Evolutionary conservation across 257 asterid species (phyloP).

Genomic region (Gentiana straminea): DNA sequence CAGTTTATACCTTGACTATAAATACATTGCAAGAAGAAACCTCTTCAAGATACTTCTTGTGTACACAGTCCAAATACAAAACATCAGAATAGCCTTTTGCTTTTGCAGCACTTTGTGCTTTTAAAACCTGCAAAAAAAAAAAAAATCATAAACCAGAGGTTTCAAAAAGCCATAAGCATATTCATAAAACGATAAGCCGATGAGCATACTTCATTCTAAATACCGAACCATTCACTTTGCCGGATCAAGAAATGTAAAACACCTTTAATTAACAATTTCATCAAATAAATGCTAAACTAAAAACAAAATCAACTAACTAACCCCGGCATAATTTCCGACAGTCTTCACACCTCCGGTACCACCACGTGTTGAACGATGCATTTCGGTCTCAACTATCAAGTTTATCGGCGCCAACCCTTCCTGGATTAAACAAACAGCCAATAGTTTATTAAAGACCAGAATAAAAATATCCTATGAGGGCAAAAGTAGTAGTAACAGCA

Average conservation of each 20-base stretch:
- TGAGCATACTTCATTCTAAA: background rate
- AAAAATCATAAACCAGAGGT: slow-evolving; percentile 4
- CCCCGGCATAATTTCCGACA: slow-evolving; percentile 94
- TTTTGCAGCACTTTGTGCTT: slow-evolving; percentile 91
- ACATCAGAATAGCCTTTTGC: slow-evolving; percentile 93
- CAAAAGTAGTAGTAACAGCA: background rate
- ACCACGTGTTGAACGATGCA: slow-evolving; percentile 98
- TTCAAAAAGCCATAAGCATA: background rate
- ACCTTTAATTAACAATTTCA: background rate
- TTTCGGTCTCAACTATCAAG: slow-evolving; percentile 80
- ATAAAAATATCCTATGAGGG: background rate
- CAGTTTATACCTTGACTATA: slow-evolving; percentile 62
- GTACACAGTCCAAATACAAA: slow-evolving; percentile 67
- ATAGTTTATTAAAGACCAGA: background rate
- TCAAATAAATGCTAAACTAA: background rate
- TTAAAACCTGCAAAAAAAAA: slow-evolving; percentile 45
- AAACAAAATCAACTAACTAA: slow-evolving; percentile 22
- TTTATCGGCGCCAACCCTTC: slow-evolving; percentile 97
- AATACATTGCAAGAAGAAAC: slow-evolving; percentile 95
- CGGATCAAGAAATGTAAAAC: background rate
- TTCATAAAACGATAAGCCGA: background rate
- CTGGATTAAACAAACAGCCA: slow-evolving; percentile 26
- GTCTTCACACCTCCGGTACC: slow-evolving; percentile 98
- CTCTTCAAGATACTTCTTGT: slow-evolving; percentile 81
- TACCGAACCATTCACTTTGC: background rate